Base-by-base conservation (phyloP, 2,329 filamentous ascomycete species). In the Cephalotrichum gorgonifer region DNA sequence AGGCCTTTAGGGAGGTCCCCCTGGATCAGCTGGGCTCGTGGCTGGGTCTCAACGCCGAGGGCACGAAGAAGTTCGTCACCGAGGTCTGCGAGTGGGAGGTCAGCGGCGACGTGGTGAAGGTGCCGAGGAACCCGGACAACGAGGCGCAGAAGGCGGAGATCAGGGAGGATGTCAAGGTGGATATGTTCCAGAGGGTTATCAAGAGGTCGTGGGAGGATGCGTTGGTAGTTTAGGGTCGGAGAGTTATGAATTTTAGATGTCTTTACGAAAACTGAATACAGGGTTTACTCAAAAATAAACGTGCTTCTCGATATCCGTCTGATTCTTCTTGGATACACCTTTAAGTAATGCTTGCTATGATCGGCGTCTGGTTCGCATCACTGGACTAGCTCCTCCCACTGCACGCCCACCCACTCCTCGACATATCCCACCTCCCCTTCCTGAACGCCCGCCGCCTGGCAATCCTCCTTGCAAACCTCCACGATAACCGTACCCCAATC, bases 401-500 rank as follows among this genome's bases (percentile, higher is more conserved):
- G 93, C 54, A 97, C 93, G 6, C 91, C 93, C n/a, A 79, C 82
- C 91, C 93, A 98, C 67, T 98, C 93, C 71, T 97, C 93, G 17
- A 89, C 60, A 66, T 94, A 97, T 2, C 83, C 87, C 1, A 82
- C 78, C 59, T 81, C 75, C 0, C 81, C 85, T 31, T 75, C 70
- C 12, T 66, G 64, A 6, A 80, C 74, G 1, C 77, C 76, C 6
- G 64, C 64, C 15, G 80, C 78, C 58, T 76, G 73, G 62, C 93
- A 97, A 63, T 97, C 88, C 60, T 69, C 78, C 55, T 76, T 79
- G 64, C 93, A 98, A 7, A 94, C 88, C 0, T 81, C 89, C 33
- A 97, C 72, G 51, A 98, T 80, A 8, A 98, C 77, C 1, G 89
- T 97, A 0, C 91, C 91, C 93, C 93, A 98, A 60, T 98, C 93